Evolutionary conservation across 2,329 filamentous ascomycete genomes (phyloP).

Genomic region (Teratosphaeria gauchensis): DNA sequence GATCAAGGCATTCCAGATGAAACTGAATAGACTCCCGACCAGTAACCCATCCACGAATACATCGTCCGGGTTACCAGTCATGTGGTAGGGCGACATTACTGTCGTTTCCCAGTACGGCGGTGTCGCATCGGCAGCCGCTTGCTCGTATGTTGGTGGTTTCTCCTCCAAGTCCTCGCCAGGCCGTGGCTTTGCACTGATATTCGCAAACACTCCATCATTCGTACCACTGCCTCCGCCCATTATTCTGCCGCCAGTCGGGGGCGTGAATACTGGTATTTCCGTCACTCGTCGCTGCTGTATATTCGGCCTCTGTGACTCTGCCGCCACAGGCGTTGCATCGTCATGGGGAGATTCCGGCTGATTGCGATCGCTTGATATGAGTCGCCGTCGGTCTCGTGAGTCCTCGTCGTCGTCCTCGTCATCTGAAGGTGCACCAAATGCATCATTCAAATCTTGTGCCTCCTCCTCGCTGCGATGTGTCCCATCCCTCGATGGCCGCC

Average conservation of each 20-base stretch:
- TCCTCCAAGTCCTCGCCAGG: constrained; percentile 75
- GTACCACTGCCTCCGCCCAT: constrained; percentile 62
- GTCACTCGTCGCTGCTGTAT: constrained; percentile 26
- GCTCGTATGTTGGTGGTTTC: constrained; percentile 94
- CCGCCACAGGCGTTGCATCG: background rate
- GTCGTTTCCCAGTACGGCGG: constrained; percentile 99
- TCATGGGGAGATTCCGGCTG: background rate
- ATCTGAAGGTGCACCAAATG: constrained; percentile 61
- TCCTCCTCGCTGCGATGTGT: constrained; percentile 48
- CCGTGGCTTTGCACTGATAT: constrained; percentile 83
- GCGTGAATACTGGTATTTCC: constrained; percentile 44
- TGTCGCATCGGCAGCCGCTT: constrained; percentile 90
- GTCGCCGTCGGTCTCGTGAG: constrained; percentile 70
- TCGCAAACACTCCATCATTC: constrained; percentile 93
- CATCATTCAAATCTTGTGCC: constrained; percentile 78
- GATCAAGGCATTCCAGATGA: constrained; percentile 91
- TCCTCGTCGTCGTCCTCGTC: constrained; percentile 63
- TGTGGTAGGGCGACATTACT: constrained; percentile 83
- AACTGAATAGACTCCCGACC: constrained; percentile 77
- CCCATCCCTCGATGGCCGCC: constrained; percentile 43
- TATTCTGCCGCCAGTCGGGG: constrained; percentile 39
- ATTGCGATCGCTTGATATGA: constrained; percentile 59
- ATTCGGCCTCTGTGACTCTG: constrained; percentile 2
- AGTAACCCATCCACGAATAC: constrained; percentile 96
- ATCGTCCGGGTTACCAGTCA: constrained; percentile 79